Conservation (phyloP, 1,139 yeast species). For the Pichia sp. region DNA sequence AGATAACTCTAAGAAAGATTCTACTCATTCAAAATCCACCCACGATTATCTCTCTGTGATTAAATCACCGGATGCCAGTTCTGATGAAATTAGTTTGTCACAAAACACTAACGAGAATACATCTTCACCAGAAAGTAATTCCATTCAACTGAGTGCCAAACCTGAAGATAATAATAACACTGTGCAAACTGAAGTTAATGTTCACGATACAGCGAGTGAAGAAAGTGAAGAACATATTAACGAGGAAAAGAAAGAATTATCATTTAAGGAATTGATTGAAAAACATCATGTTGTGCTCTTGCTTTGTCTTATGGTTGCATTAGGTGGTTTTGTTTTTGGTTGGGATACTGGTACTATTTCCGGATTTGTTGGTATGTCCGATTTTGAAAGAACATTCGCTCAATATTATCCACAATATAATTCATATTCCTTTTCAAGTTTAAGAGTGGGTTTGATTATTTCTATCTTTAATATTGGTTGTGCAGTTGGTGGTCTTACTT, state of each 20-base stretch:
- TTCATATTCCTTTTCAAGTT: constrained; percentile 29
- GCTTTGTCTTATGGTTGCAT: constrained; percentile 34
- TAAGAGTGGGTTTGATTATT: constrained; percentile 61
- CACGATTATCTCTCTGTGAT: too few species aligned
- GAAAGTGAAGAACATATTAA: too few species aligned
- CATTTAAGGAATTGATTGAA: neutral
- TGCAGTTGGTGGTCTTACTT: constrained; percentile 60
- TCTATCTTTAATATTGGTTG: constrained; percentile 71
- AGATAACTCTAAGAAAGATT: too few species aligned
- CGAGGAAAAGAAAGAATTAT: neutral
- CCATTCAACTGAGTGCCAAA: too few species aligned
- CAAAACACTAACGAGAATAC: too few species aligned
- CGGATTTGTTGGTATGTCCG: constrained; percentile 71
- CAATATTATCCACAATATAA: constrained; percentile 37
- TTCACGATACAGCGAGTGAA: too few species aligned
- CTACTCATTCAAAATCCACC: too few species aligned
- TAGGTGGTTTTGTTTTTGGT: constrained; percentile 71
- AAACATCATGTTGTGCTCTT: constrained; percentile 12
- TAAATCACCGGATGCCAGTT: too few species aligned
- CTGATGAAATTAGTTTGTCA: too few species aligned
- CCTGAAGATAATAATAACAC: too few species aligned
- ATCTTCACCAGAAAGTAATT: too few species aligned
- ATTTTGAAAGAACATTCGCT: constrained; percentile 55
- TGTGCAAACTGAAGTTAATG: too few species aligned
- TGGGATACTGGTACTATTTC: constrained; percentile 80